Percentiles rank a stretch among this genome's conserved stretches.
Conservation (phyloP, 345 rosid genomes). For the Boechera divaricarpa region DNA sequence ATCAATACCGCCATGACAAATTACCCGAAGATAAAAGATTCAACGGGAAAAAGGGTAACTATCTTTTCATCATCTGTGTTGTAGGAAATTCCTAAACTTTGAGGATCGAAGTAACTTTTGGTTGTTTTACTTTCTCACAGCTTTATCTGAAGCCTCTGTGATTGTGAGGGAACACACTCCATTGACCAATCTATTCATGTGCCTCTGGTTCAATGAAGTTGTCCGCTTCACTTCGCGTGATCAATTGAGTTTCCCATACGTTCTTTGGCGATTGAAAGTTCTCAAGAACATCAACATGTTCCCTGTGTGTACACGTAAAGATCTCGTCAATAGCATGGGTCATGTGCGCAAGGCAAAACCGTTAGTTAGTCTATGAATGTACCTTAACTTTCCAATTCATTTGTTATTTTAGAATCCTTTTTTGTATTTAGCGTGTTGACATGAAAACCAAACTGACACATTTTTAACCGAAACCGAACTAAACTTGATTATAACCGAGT, state of each 20-base stretch:
- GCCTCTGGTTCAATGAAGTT: slow-evolving; percentile 98
- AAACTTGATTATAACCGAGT: background rate
- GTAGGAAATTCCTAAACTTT: background rate
- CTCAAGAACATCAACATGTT: slow-evolving; percentile 74
- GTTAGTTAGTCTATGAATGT: slow-evolving; percentile 35
- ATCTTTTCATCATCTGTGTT: background rate
- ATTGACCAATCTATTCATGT: slow-evolving; percentile 74
- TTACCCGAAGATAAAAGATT: slow-evolving; percentile 79
- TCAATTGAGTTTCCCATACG: slow-evolving; percentile 92
- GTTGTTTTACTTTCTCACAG: slow-evolving; percentile 48
- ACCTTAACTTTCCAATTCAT: slow-evolving; percentile 2
- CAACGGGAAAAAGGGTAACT: slow-evolving; percentile 78
- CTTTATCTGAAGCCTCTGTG: slow-evolving; percentile 86
- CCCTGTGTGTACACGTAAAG: slow-evolving; percentile 91
- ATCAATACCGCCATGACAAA: slow-evolving; percentile 72
- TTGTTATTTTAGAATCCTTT: slow-evolving; percentile 7
- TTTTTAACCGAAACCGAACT: background rate
- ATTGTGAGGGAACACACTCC: slow-evolving; percentile 89
- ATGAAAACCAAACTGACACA: background rate
- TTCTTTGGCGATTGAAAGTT: slow-evolving; percentile 82
- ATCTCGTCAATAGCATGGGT: slow-evolving; percentile 92
- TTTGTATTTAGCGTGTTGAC: slow-evolving; percentile 1
- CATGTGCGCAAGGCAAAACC: slow-evolving; percentile 92
- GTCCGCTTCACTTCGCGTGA: slow-evolving; percentile 93
- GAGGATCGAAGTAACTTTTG: slow-evolving; percentile 9